phyloP scores from a whole-genome alignment of 1,139 yeast species.

The Debaryomyces coudertii region DNA sequence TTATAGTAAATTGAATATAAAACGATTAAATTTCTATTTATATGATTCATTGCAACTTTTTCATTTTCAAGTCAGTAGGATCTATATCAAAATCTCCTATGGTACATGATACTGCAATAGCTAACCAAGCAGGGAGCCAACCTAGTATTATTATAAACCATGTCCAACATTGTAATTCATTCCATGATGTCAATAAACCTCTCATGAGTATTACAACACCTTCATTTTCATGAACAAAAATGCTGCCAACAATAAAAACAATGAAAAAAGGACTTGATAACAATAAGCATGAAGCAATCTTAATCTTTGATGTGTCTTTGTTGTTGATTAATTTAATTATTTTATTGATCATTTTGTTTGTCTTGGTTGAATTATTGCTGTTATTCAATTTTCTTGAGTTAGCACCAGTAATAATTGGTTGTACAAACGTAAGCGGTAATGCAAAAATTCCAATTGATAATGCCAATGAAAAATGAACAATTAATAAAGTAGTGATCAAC shows the following conservation, averaged over 20 bases:
- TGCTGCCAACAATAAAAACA: constrained; percentile 35
- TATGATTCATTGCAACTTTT: constrained; percentile 7
- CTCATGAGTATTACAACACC: constrained; percentile 44
- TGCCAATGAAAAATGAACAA: constrained; percentile 84
- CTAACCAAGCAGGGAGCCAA: constrained; percentile 85
- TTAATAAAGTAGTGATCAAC: constrained; percentile 71
- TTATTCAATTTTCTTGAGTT: not conserved
- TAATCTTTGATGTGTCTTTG: constrained; percentile 18
- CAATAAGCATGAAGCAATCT: constrained; percentile 40
- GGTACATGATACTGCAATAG: constrained; percentile 40
- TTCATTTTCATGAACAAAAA: constrained; percentile 31
- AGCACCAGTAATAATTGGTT: constrained; percentile 35
- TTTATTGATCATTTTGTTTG: not conserved
- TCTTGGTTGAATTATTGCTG: not conserved
- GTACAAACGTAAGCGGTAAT: constrained; percentile 71
- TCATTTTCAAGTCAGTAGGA: constrained; percentile 14
- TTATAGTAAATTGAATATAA: not conserved
- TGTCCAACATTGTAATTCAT: constrained; percentile 79
- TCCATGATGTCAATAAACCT: constrained; percentile 66
- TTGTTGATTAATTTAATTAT: not conserved
- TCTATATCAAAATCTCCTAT: constrained; percentile 32
- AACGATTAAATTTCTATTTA: not conserved
- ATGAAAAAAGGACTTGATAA: constrained; percentile 60
- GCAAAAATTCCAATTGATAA: constrained; percentile 67
- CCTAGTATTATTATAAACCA: constrained; percentile 76